Percentiles rank a stretch among this genome's conserved stretches.
Conservation (phyloP, 768 basidiomycete genomes). For the Suillus plorans region DNA sequence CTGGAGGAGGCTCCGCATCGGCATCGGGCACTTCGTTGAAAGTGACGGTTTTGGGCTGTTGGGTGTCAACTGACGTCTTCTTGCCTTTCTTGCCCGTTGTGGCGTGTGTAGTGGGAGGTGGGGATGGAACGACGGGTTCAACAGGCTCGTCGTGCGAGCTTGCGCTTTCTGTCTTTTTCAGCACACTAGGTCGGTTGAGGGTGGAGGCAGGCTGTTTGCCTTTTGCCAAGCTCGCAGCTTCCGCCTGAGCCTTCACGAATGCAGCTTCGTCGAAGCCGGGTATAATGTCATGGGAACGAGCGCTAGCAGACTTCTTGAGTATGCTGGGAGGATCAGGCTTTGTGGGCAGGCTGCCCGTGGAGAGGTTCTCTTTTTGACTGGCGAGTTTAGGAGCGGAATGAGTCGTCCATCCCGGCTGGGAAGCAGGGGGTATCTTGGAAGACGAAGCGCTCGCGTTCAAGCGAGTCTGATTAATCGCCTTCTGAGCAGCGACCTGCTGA, state of each 20-base stretch:
- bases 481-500: constrained; percentile 19
- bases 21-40: constrained; percentile 18
- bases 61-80: constrained; percentile 18
- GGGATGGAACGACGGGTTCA: not conserved
- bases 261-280: constrained; percentile 23
- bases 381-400: constrained; percentile 13
- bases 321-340: constrained; percentile 23
- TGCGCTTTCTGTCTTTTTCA: constrained; percentile 5
- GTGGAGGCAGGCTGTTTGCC: not conserved
- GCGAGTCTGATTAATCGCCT: not conserved
- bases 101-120: not conserved
- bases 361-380: constrained; percentile 30
- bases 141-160: constrained; percentile 4
- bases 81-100: constrained; percentile 27
- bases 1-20: constrained; percentile 23
- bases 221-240: not conserved
- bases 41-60: constrained; percentile 15
- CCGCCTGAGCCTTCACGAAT: not conserved
- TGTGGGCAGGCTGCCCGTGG: constrained; percentile 10
- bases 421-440: constrained; percentile 13
- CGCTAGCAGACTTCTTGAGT: constrained; percentile 24
- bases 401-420: constrained; percentile 11
- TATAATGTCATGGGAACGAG: constrained; percentile 28
- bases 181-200: not conserved
- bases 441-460: constrained; percentile 16